Evolutionary conservation across 2,329 filamentous ascomycete genomes (phyloP).

Genomic region (Cytospora chrysosperma): DNA sequence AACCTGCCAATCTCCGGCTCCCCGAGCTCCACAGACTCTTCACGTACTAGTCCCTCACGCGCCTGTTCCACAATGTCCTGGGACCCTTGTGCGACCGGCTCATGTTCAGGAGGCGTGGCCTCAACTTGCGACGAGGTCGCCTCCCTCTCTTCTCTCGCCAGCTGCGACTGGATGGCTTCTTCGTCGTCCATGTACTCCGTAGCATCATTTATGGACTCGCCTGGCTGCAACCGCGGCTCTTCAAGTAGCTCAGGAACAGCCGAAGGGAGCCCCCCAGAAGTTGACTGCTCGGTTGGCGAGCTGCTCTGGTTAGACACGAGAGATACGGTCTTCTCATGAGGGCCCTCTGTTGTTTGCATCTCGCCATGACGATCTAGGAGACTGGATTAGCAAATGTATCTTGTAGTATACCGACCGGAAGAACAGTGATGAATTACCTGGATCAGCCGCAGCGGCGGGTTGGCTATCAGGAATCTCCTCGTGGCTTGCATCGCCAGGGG

Average conservation of each 20-base stretch:
- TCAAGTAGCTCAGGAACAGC: not conserved
- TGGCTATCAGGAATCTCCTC: constrained; percentile 29
- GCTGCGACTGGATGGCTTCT: constrained; percentile 22
- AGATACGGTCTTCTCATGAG: not conserved
- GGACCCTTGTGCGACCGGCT: constrained; percentile 4
- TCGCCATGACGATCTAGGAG: constrained; percentile 1
- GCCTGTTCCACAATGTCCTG: not conserved
- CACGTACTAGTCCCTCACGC: not conserved
- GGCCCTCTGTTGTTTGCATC: not conserved
- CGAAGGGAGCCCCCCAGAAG: constrained; percentile 2
- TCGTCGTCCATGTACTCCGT: constrained; percentile 17
- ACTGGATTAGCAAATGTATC: not conserved
- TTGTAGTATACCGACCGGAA: not conserved
- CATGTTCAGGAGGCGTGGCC: not conserved
- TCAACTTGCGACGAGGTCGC: constrained; percentile 9
- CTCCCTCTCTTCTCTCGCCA: constrained; percentile 19
- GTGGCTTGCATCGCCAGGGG: constrained; percentile 1
- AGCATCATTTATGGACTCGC: not conserved
- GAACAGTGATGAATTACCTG: not conserved
- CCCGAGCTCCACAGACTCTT: not conserved
- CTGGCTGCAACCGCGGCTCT: not conserved
- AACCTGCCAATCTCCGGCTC: constrained; percentile 32
- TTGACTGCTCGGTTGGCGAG: not conserved
- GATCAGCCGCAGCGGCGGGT: constrained; percentile 2
- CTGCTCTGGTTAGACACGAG: not conserved